Conservation (phyloP, 75 land plant species). For the Sequoia sempervirens region DNA sequence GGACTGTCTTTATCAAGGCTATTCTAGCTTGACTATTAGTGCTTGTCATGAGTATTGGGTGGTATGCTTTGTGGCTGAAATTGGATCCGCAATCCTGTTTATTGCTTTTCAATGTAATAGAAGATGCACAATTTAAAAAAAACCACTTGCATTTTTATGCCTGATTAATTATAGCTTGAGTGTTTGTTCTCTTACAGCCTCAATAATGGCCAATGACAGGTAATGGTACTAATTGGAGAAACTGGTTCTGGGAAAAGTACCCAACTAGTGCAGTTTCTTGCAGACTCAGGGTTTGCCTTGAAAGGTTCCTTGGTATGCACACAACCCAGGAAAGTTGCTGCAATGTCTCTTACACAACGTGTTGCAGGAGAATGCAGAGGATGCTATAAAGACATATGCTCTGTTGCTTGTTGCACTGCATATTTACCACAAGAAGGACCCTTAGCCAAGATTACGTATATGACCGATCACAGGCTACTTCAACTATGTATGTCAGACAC, state of each 20-base stretch:
- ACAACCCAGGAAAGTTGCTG: conserved; percentile 83
- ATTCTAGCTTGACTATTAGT: background rate
- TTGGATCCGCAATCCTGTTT: background rate
- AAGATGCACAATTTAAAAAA: background rate
- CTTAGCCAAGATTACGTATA: conserved; percentile 39
- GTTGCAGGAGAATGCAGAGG: conserved; percentile 63
- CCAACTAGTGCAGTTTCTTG: conserved; percentile 76
- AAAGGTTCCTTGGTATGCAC: conserved; percentile 70
- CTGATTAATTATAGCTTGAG: background rate
- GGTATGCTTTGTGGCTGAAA: background rate
- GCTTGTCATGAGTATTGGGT: background rate
- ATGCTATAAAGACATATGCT: conserved; percentile 35
- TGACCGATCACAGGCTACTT: conserved; percentile 73
- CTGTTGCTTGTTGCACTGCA: conserved; percentile 34
- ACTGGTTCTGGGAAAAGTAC: conserved; percentile 97
- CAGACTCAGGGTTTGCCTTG: conserved; percentile 51
- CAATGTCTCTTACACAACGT: conserved; percentile 53
- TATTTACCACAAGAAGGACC: conserved; percentile 17
- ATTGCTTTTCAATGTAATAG: background rate
- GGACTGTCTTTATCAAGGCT: background rate
- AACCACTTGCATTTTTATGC: background rate
- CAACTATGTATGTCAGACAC: conserved; percentile 57
- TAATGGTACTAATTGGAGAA: conserved; percentile 71
- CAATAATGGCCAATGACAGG: conserved; percentile 26
- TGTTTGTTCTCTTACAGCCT: background rate